Evolutionary conservation across 2,329 filamentous ascomycete species (phyloP).

Genomic region (Talaromyces islandicus): DNA sequence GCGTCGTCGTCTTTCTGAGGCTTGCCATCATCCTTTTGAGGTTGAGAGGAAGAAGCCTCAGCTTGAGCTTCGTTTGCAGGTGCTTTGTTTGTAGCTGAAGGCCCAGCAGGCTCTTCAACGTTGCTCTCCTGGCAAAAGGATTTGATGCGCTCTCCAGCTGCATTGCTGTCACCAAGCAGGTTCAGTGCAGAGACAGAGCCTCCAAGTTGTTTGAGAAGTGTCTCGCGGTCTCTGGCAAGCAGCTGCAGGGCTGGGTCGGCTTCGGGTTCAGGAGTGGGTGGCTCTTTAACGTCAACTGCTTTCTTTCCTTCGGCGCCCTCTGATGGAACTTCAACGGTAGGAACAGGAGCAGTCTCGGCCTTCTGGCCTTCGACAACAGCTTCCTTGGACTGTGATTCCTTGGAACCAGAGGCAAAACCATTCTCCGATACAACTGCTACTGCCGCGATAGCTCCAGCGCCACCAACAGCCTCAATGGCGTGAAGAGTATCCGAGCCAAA

Average conservation of each 20-base stretch:
- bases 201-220: slow-evolving; percentile 25
- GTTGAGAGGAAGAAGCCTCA: neutral
- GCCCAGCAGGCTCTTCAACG: neutral
- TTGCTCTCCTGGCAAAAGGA: slow-evolving; percentile 9
- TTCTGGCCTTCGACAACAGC: neutral
- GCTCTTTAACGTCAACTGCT: slow-evolving; percentile 14
- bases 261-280: slow-evolving; percentile 24
- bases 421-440: slow-evolving; percentile 6
- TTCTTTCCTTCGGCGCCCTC: slow-evolving; percentile 18
- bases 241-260: slow-evolving; percentile 25
- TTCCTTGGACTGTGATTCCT: slow-evolving; percentile 12
- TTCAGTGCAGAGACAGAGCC: slow-evolving; percentile 24
- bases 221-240: slow-evolving; percentile 27
- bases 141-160: slow-evolving; percentile 41
- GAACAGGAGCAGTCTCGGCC: slow-evolving; percentile 1
- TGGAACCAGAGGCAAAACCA: neutral
- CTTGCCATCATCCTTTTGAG: slow-evolving; percentile 5
- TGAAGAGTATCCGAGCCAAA: neutral
- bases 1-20: slow-evolving; percentile 7
- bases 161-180: slow-evolving; percentile 88
- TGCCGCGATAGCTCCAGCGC: slow-evolving; percentile 5
- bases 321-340: slow-evolving; percentile 14
- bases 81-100: slow-evolving; percentile 7
- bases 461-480: slow-evolving; percentile 3
- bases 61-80: slow-evolving; percentile 8